phyloP scores from a whole-genome alignment of 179 eudicot genomes.

The Silene vulgaris region DNA sequence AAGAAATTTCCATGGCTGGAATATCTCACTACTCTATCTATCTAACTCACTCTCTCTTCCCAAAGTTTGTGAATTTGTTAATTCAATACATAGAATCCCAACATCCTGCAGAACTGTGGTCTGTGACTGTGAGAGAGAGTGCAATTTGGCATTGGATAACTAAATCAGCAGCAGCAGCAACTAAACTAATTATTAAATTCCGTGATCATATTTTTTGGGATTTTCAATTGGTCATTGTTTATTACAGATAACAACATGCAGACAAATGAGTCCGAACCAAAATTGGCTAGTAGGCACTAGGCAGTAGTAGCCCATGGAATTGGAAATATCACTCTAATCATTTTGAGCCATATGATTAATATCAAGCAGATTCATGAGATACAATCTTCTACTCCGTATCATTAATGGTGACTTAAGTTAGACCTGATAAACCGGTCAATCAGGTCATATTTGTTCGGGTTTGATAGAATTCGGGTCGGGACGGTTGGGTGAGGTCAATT shows the following conservation, averaged over 20 bases:
- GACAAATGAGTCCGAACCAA: slow-evolving; percentile 11
- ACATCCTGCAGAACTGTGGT: neutral
- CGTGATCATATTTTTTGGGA: slow-evolving; percentile 1
- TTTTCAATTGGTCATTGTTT: slow-evolving; percentile 8
- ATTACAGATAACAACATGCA: neutral
- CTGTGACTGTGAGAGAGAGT: no score
- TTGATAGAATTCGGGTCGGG: no score
- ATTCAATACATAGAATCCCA: slow-evolving; percentile 12
- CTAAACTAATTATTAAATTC: slow-evolving; percentile 7
- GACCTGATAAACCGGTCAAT: no score
- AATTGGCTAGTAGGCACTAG: slow-evolving; percentile 19
- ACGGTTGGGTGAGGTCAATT: no score
- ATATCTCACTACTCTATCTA: slow-evolving; percentile 6
- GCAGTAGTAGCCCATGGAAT: slow-evolving; percentile 8
- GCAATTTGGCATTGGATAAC: slow-evolving; percentile 24
- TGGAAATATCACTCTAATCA: slow-evolving; percentile 26
- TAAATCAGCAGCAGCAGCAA: slow-evolving; percentile 5
- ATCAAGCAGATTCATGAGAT: no score
- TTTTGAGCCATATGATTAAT: slow-evolving; percentile 21
- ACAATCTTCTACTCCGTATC: no score
- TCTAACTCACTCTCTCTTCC: slow-evolving; percentile 8
- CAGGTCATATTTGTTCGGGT: no score
- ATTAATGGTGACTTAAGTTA: no score
- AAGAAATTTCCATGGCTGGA: slow-evolving; percentile 25
- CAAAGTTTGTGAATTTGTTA: neutral